Evolutionary conservation across 2,329 filamentous ascomycete species (phyloP).

Genomic region (Clonostachys byssicola): DNA sequence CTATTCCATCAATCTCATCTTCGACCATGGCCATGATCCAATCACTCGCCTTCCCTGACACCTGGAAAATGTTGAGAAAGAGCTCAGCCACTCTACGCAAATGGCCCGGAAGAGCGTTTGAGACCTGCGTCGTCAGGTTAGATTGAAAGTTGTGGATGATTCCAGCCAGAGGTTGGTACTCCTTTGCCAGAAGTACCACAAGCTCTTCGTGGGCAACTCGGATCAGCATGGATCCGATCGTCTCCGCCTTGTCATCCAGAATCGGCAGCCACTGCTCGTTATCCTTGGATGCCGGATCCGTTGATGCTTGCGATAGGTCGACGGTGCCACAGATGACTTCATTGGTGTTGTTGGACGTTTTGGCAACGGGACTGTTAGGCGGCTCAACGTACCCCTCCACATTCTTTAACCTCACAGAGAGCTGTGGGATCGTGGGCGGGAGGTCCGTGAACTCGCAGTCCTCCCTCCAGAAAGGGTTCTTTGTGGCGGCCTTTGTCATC

Average conservation of each 20-base stretch:
- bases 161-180: conserved; percentile 80
- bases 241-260: conserved; percentile 69
- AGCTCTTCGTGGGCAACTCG: conserved; percentile 83
- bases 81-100: conserved; percentile 79
- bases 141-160: conserved; percentile 81
- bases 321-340: conserved; percentile 65
- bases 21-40: conserved; percentile 94
- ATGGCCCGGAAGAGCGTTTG: conserved; percentile 71
- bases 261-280: conserved; percentile 87
- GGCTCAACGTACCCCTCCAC: conserved; percentile 36
- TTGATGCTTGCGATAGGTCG: conserved; percentile 75
- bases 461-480: conserved; percentile 78
- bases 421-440: conserved; percentile 61
- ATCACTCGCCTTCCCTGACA: conserved; percentile 76
- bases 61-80: conserved; percentile 92
- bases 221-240: conserved; percentile 79
- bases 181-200: conserved; percentile 78
- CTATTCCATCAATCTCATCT: conserved; percentile 92
- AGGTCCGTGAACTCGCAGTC: conserved; percentile 75
- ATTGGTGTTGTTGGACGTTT: conserved; percentile 31
- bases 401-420: conserved; percentile 70
- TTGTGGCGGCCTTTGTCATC: conserved; percentile 64
- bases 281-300: conserved; percentile 68
- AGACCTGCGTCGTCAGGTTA: conserved; percentile 80
- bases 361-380: conserved; percentile 34